Conservation (phyloP, 352 stramenopile species). For the Phytopythium chamaehyphon region DNA sequence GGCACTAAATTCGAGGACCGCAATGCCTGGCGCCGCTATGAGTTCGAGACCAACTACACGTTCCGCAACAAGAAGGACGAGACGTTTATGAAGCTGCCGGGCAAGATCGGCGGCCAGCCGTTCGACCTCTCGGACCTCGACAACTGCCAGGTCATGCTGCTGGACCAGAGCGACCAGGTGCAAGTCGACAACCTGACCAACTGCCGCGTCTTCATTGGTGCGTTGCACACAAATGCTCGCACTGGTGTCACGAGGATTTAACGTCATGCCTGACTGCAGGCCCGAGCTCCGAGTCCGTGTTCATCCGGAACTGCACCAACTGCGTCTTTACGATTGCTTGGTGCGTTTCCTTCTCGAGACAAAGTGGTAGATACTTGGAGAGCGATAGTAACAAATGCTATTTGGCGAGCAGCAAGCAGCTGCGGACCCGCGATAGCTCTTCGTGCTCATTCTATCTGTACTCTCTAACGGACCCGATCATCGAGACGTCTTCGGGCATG, state of each 20-base stretch:
- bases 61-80: slow-evolving; percentile 84
- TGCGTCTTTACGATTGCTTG: slow-evolving; percentile 88
- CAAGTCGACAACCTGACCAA: slow-evolving; percentile 88
- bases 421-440: slow-evolving; percentile 82
- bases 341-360: slow-evolving; percentile 29
- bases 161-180: slow-evolving; percentile 89
- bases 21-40: slow-evolving; percentile 79
- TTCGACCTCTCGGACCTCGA: slow-evolving; percentile 86
- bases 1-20: slow-evolving; percentile 84
- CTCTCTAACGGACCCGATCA: slow-evolving; percentile 89
- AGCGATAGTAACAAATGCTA: background rate
- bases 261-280: slow-evolving; percentile 17
- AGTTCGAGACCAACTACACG: slow-evolving; percentile 91
- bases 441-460: slow-evolving; percentile 87
- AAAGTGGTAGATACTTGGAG: background rate
- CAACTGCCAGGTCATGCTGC: slow-evolving; percentile 75
- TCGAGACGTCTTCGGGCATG: slow-evolving; percentile 87
- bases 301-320: slow-evolving; percentile 88
- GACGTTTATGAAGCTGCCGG: slow-evolving; percentile 76
- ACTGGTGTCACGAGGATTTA: no score
- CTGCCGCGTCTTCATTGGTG: slow-evolving; percentile 85
- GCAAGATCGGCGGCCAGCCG: slow-evolving; percentile 81
- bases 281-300: slow-evolving; percentile 84
- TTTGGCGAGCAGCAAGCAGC: slow-evolving; percentile 70
- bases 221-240: slow-evolving; percentile 5